A percentile compares a stretch with the other conserved stretches of the same genome.
Evolutionary conservation across 148 eudicot species (phyloP).

Genomic region (Chenopodium suecicum): DNA sequence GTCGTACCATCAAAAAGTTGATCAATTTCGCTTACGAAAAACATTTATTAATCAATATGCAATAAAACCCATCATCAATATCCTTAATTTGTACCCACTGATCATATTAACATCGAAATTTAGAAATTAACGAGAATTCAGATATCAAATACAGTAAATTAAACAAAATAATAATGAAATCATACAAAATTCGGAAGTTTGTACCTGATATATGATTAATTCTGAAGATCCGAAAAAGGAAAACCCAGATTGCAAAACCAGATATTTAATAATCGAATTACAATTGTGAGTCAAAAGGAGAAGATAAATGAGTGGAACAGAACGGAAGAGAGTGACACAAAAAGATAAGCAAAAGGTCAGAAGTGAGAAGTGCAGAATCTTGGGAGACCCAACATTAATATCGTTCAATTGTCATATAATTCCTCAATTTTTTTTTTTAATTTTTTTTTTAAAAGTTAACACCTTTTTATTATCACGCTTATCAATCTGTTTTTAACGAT

Average conservation of each 20-base stretch:
- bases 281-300: neutral
- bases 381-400: neutral
- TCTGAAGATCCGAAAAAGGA: neutral
- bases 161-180: neutral
- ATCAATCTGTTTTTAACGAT: no score
- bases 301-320: conserved; percentile 9
- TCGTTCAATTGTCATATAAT: neutral
- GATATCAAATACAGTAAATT: neutral
- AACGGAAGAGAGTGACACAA: conserved; percentile 13
- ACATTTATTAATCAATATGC: neutral
- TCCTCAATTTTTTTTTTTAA: no score
- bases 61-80: neutral
- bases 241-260: conserved; percentile 19
- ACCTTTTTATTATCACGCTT: no score
- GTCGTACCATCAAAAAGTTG: neutral
- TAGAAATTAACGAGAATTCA: neutral
- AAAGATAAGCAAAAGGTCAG: conserved; percentile 5
- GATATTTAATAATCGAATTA: neutral
- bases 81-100: neutral
- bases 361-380: conserved; percentile 7
- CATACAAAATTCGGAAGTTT: neutral
- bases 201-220: conserved; percentile 17
- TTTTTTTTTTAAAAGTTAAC: no score
- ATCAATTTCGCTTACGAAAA: neutral
- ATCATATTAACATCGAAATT: neutral